Conservation (phyloP, 768 basidiomycete species). For the Kwoniella europaea region DNA sequence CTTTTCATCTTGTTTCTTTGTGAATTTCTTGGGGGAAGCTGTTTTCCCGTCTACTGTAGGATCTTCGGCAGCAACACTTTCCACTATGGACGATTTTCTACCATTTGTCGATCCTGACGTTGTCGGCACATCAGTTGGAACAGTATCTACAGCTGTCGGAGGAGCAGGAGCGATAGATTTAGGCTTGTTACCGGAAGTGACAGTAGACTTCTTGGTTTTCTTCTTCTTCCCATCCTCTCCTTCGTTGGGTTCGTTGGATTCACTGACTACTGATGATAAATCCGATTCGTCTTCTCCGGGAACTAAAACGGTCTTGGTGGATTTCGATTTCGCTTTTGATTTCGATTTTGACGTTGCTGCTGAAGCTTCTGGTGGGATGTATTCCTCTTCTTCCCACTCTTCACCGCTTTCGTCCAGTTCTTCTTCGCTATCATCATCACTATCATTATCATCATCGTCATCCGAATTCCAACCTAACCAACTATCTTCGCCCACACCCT, state of each 20-base stretch:
- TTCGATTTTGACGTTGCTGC: constrained; percentile 7
- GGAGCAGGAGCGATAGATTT: constrained; percentile 22
- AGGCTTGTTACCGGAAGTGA: neutral
- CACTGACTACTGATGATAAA: constrained; percentile 26
- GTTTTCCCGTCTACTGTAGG: constrained; percentile 18
- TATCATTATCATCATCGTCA: constrained; percentile 28
- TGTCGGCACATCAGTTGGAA: neutral
- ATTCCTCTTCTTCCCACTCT: constrained; percentile 22
- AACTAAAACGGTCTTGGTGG: neutral
- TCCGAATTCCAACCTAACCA: constrained; percentile 31
- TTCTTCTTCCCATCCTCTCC: constrained; percentile 23
- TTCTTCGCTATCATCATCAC: constrained; percentile 28
- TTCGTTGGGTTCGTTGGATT: neutral
- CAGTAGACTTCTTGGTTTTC: constrained; percentile 19
- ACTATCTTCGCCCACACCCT: constrained; percentile 26
- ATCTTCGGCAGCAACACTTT: constrained; percentile 15
- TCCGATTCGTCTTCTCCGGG: constrained; percentile 18
- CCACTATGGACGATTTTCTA: constrained; percentile 4
- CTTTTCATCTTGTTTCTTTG: constrained; percentile 3
- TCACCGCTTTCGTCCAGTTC: constrained; percentile 24
- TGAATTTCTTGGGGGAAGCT: constrained; percentile 20
- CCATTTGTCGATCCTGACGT: neutral
- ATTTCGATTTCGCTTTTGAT: neutral
- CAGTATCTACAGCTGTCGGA: neutral
- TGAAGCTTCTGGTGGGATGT: neutral